Base-by-base conservation (phyloP, 306 rosid genomes). In the Pachyrhizus erosus region DNA sequence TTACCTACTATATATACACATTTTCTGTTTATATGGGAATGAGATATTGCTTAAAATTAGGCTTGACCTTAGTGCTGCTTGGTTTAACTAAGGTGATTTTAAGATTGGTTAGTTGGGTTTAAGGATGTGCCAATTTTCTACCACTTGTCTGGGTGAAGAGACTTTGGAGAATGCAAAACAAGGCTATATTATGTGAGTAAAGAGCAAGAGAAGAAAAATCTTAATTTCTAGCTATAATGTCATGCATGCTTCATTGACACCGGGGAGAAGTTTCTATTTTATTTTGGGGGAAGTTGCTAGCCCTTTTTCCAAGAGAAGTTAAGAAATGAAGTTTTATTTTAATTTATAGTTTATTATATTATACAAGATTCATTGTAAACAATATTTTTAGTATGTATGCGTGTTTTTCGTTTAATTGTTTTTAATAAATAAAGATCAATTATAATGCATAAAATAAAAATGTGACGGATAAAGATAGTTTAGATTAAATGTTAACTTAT, bases 1-100 rank as follows among this genome's bases (percentile, higher is more conserved):
- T 78, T 71, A 74, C 86, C 84, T 37, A 86, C 86, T 79, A 34
- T 71, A 9, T 6, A 65, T 34, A 5, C 5, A 29, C 3, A 37
- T 20, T 29, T 31, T 52, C 23, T 39, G 45, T 40, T 62, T 15
- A 57, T 15, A 57, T 37, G 57, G 55, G 48, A 67, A 82, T 57
- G 62, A 42, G 1, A 73, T 12, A 26, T 40, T 46, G 51, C 68
- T 52, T 29, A 29, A 23, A 67, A 23, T 70, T 86, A 74, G 85
- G 69, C 52, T 82, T 86, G 81, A 73, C 64, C 81, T 60, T 55
- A 8, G 33, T 11, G 11, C 11, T 49, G 12, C n/a, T n/a, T n/a
- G 11, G 45, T 2, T 67, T 79, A 26, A 55, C 17, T 65, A 66
- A 70, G 67, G 65, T 64, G 46, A 34, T 81, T 13, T 29, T 48